Conservation (phyloP, 345 rosid species). For the Salix viminalis region DNA sequence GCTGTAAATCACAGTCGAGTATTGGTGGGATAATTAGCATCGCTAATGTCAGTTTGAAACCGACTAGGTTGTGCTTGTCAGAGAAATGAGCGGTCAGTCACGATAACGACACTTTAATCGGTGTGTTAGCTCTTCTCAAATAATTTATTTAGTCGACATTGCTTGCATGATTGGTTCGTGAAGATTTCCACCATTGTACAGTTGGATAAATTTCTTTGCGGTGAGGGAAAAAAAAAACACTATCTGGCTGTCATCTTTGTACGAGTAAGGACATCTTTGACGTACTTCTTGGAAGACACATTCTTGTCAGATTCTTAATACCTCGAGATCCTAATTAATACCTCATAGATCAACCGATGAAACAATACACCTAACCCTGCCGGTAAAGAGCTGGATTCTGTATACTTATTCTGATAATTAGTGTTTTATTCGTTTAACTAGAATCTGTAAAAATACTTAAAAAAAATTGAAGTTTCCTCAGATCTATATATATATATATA, state of each 20-base stretch:
- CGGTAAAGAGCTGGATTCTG: too few relatives aligned
- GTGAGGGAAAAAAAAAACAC: neutral
- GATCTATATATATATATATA: too few relatives aligned
- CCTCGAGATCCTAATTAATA: neutral
- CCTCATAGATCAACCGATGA: neutral
- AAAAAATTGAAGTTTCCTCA: too few relatives aligned
- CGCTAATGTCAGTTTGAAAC: neutral
- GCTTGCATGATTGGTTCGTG: constrained; percentile 5
- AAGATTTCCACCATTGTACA: neutral
- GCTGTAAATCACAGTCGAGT: neutral
- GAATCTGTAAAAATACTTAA: too few relatives aligned
- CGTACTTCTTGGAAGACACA: neutral
- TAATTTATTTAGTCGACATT: neutral
- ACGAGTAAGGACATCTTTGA: neutral
- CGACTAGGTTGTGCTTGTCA: neutral
- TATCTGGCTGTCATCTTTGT: neutral
- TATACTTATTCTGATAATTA: too few relatives aligned
- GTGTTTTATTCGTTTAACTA: too few relatives aligned
- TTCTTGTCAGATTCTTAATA: neutral
- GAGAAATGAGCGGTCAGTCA: neutral
- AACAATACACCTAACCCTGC: too few relatives aligned
- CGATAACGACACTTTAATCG: constrained; percentile 3
- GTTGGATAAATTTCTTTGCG: neutral
- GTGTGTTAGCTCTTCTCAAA: neutral
- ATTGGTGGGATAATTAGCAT: neutral